These are phyloP conservation scores for Boechera stricta DNA, from an alignment of 345 rosid species.

Conservation along the genomic window DNA sequence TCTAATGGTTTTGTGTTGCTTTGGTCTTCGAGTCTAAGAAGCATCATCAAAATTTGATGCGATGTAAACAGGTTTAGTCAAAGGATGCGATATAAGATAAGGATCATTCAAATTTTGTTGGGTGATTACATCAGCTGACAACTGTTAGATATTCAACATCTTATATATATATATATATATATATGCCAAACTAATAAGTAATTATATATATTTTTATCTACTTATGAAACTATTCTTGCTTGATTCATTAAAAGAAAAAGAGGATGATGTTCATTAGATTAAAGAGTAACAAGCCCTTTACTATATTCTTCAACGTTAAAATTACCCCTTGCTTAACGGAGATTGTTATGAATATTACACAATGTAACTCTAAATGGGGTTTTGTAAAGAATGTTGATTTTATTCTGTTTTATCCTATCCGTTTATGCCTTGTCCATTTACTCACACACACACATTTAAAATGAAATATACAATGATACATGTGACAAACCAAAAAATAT, in stretches of 20 bases:
- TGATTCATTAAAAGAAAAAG: neutral
- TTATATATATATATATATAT: neutral
- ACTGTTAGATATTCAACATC: conserved; percentile 29
- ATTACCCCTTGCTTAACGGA: too few relatives aligned
- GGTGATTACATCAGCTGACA: conserved; percentile 43
- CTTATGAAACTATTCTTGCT: conserved; percentile 20
- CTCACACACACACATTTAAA: neutral
- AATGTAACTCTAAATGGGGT: neutral
- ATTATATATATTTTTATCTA: neutral
- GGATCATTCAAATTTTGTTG: conserved; percentile 42
- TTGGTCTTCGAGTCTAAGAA: conserved; percentile 29
- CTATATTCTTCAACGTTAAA: too few relatives aligned
- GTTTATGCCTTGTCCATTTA: neutral
- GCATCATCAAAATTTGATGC: conserved; percentile 4
- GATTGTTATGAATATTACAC: too few relatives aligned
- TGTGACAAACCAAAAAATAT: neutral
- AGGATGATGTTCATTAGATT: neutral
- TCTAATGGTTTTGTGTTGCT: conserved; percentile 3
- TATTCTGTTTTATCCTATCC: neutral
- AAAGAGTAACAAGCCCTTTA: too few relatives aligned
- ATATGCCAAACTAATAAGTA: conserved; percentile 5
- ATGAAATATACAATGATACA: too few relatives aligned
- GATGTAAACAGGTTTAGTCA: conserved; percentile 32
- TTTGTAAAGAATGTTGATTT: neutral
- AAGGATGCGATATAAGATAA: conserved; percentile 26